Base-by-base conservation (phyloP, 352 stramenopile genomes). In the Phytophthora pluvialis region DNA sequence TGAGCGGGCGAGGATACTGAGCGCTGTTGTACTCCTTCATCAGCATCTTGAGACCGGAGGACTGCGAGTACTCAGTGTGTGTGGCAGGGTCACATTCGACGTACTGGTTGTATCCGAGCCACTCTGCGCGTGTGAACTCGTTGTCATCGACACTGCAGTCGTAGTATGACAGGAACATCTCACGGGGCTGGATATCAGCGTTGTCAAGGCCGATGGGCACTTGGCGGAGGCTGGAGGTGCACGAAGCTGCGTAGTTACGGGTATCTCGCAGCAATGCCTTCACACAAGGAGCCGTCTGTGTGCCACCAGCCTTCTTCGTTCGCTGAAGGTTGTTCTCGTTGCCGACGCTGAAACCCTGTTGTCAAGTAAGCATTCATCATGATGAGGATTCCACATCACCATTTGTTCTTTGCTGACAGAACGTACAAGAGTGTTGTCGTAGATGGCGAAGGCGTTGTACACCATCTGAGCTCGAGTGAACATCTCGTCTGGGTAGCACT, bases 401-500 rank as follows among this genome's bases (percentile, higher is more conserved):
- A 21, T 21, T 21, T 21, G 21, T 21, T 21, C 21, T 21, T 21
- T 21, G 21, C 21, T 21, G 21, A 21, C 21, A 21, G 21, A 21
- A 21, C 21, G 21, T 21, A 21, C 21, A 21, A 92, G 59, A 0
- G 79, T 87, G 64, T 93, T 93, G 65, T 93, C 82, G 44, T 90
- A 93, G 11, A 89, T 75, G 1, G 84, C 81, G 36, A 93, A 89
- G 0, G 81, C 75, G 36, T 90, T 90, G 79, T 90, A 90, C 9
- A 93, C 69, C 67, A 87, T 76, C 64, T 88, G 75, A 0, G 60
- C 73, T 35, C 81, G 81, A 13, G 72, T 76, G 47, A 90, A 87
- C 25, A 93, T 61, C 7, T 68, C 54, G 12, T 74, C 57, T 2
- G 77, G 68, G 69, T 93, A 89, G 70, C 81, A 90, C 21, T 52